Evolutionary conservation across 768 basidiomycete genomes (phyloP).

Genomic region (Ephemerocybe angulata): DNA sequence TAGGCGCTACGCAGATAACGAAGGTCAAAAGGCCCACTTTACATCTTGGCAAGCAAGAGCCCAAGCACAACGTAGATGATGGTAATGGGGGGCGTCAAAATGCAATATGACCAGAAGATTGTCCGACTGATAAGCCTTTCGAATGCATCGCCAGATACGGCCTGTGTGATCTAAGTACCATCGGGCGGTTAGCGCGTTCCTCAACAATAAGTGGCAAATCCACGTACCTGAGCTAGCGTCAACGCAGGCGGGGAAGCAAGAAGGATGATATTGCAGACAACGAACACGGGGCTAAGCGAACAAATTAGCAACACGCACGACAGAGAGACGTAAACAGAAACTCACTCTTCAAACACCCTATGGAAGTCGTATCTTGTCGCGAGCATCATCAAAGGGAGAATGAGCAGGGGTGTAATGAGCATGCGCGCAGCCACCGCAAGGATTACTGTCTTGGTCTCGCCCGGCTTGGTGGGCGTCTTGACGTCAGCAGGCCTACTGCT

Average conservation of each 20-base stretch:
- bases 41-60: conserved; percentile 57
- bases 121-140: conserved; percentile 88
- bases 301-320: conserved; percentile 7
- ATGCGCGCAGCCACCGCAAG: conserved; percentile 82
- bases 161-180: conserved; percentile 75
- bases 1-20: too few relatives aligned
- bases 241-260: conserved; percentile 78
- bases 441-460: conserved; percentile 81
- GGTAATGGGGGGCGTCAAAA: conserved; percentile 83
- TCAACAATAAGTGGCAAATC: not conserved
- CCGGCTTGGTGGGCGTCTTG: conserved; percentile 32
- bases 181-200: not conserved
- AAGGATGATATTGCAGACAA: conserved; percentile 80
- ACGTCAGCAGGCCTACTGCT: not conserved
- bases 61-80: conserved; percentile 75
- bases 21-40: too few relatives aligned
- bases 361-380: conserved; percentile 58
- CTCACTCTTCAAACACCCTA: conserved; percentile 72
- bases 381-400: conserved; percentile 73
- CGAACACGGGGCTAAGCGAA: conserved; percentile 69
- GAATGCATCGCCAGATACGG: conserved; percentile 81
- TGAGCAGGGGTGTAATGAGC: conserved; percentile 75
- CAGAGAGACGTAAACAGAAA: conserved; percentile 16
- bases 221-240: conserved; percentile 50
- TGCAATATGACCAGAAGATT: conserved; percentile 90